Evolutionary conservation across 176 grass and related monocot genomes (phyloP).

Genomic region (Saccharum spontaneum): DNA sequence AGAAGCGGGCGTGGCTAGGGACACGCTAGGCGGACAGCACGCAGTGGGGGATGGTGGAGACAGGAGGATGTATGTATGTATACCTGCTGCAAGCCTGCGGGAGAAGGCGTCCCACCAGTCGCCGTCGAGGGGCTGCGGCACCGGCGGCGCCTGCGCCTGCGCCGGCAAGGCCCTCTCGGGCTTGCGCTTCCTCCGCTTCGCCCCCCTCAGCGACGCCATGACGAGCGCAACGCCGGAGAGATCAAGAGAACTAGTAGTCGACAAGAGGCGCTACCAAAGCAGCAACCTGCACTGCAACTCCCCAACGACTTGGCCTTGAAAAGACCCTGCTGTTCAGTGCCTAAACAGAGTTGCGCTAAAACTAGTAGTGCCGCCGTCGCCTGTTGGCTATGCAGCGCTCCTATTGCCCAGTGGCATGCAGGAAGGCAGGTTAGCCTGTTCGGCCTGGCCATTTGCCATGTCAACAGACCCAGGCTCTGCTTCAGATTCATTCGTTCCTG

Average conservation of each 20-base stretch:
- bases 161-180: slow-evolving; percentile 32
- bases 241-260: slow-evolving; percentile 23
- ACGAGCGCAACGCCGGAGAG: slow-evolving; percentile 21
- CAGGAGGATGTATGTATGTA: slow-evolving; percentile 9
- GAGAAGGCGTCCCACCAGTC: slow-evolving; percentile 84
- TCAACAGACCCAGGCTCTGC: not conserved
- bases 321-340: slow-evolving; percentile 24
- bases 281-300: not conserved
- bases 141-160: slow-evolving; percentile 36
- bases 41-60: slow-evolving; percentile 20
- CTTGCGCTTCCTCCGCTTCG: slow-evolving; percentile 56
- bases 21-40: too few relatives aligned
- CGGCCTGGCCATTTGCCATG: not conserved
- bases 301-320: slow-evolving; percentile 8
- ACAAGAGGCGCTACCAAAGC: slow-evolving; percentile 12
- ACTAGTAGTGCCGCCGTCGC: not conserved
- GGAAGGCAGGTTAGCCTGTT: not conserved
- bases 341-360: not conserved
- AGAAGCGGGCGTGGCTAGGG: not conserved
- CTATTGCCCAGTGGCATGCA: slow-evolving; percentile 31
- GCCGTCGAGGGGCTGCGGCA: slow-evolving; percentile 33
- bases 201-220: slow-evolving; percentile 69
- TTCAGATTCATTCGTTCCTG: not conserved
- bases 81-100: slow-evolving; percentile 71
- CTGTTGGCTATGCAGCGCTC: not conserved